Evolutionary conservation across 108 stramenopile species (phyloP).

Genomic region (Discostella pseudostelligera): DNA sequence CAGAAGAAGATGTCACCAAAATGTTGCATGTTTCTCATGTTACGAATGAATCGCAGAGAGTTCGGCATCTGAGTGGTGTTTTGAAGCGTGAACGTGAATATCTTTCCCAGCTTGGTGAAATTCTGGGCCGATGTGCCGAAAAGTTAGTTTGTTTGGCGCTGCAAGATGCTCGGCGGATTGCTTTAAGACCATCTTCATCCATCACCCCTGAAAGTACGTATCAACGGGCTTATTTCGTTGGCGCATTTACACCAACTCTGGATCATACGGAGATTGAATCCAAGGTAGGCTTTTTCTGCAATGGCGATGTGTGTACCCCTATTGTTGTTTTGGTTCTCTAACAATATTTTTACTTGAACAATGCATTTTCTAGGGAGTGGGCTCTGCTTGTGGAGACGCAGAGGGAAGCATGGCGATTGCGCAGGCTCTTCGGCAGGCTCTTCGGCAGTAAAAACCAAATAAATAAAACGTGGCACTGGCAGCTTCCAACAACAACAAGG

Average conservation of each 20-base stretch:
- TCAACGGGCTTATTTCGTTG: conserved; percentile 33
- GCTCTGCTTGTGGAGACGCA: neutral
- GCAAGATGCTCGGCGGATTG: conserved; percentile 32
- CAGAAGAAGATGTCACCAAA: conserved; percentile 35
- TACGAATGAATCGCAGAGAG: neutral
- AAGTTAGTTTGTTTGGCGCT: conserved; percentile 33
- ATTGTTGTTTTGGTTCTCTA: too few species aligned
- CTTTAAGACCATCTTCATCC: neutral
- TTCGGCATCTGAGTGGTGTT: conserved; percentile 2
- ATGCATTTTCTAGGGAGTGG: conserved; percentile 6
- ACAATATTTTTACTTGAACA: neutral
- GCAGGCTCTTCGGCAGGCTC: neutral
- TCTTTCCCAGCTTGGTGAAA: conserved; percentile 18
- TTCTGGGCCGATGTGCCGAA: conserved; percentile 31
- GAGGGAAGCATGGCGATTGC: conserved; percentile 9
- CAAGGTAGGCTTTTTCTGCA: conserved; percentile 1
- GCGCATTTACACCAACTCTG: conserved; percentile 30
- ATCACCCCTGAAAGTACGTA: conserved; percentile 1
- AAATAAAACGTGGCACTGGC: conserved; percentile 40
- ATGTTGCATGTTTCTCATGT: conserved; percentile 29
- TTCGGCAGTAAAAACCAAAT: too few species aligned
- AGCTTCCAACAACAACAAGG: conserved; percentile 37
- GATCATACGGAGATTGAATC: conserved; percentile 41
- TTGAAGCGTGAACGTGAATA: conserved; percentile 27
- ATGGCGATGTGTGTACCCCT: neutral